Evolutionary conservation across 805 yeast genomes (phyloP).

Genomic region (Barnettozyma botsteinii): DNA sequence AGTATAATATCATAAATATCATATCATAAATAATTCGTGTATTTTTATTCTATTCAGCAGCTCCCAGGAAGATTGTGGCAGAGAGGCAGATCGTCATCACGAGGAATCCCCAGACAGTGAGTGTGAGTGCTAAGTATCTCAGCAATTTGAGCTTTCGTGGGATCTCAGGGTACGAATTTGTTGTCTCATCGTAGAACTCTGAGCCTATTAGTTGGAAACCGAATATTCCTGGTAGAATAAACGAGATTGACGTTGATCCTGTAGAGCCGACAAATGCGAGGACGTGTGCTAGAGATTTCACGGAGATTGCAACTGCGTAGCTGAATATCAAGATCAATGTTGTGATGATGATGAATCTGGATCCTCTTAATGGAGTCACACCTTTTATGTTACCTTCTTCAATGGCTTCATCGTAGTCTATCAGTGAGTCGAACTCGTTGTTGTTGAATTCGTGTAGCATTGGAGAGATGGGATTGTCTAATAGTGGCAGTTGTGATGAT

Average conservation of each 20-base stretch:
- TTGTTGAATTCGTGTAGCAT: not conserved
- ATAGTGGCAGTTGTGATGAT: constrained; percentile 3
- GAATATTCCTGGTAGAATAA: constrained; percentile 83
- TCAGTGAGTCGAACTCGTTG: constrained; percentile 9
- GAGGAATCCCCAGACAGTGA: constrained; percentile 42
- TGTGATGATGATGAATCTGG: constrained; percentile 47
- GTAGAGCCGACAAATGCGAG: constrained; percentile 89
- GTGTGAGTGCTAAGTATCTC: constrained; percentile 33
- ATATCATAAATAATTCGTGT: not conserved
- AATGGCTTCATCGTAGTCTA: constrained; percentile 25
- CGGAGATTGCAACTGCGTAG: constrained; percentile 58
- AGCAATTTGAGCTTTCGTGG: constrained; percentile 24
- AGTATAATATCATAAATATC: too few relatives aligned
- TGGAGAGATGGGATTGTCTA: constrained; percentile 1
- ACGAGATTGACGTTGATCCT: constrained; percentile 88
- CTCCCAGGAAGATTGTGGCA: constrained; percentile 29
- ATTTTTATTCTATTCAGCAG: constrained; percentile 15
- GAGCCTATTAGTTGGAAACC: constrained; percentile 69
- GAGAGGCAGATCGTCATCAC: constrained; percentile 50
- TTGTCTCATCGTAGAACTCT: constrained; percentile 27
- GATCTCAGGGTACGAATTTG: constrained; percentile 25
- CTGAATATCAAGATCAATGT: constrained; percentile 45
- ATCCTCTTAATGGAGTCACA: constrained; percentile 26
- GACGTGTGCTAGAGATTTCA: constrained; percentile 72
- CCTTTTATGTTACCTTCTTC: constrained; percentile 27